A percentile compares a stretch with the other conserved stretches of the same genome.
Conservation (phyloP, 305 asterid species). For the Fraxinus angustifolia region DNA sequence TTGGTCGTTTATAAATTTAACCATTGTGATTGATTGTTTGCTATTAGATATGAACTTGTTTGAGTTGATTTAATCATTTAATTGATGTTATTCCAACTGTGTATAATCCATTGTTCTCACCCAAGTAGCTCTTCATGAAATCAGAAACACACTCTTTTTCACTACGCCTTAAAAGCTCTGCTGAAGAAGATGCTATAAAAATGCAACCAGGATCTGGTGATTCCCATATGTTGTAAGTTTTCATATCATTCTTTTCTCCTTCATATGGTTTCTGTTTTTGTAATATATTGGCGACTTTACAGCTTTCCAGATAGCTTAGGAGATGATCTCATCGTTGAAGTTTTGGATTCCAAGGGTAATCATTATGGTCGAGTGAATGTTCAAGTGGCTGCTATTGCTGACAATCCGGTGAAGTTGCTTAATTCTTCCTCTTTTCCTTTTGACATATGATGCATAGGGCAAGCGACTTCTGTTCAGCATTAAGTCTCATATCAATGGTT, state of each 20-base stretch:
- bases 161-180: constrained; percentile 47
- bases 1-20: neutral
- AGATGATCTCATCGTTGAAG: constrained; percentile 47
- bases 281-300: constrained; percentile 28
- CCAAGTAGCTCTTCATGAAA: constrained; percentile 17
- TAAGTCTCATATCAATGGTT: constrained; percentile 1
- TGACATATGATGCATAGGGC: neutral
- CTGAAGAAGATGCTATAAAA: constrained; percentile 44
- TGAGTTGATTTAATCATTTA: neutral
- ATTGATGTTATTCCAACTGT: neutral
- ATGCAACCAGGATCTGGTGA: constrained; percentile 57
- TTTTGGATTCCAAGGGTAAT: constrained; percentile 45
- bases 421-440: neutral
- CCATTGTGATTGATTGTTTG: constrained; percentile 6
- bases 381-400: constrained; percentile 54
- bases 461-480: neutral
- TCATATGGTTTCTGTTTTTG: neutral
- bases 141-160: constrained; percentile 43
- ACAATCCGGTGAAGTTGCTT: constrained; percentile 36
- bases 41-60: constrained; percentile 3
- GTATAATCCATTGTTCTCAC: constrained; percentile 15
- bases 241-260: neutral
- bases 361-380: constrained; percentile 52
- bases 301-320: constrained; percentile 57
- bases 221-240: constrained; percentile 34